Percentiles rank a stretch among this genome's conserved stretches.
Conservation (phyloP, 2,329 filamentous ascomycete genomes). For the Fusarium sp. region DNA sequence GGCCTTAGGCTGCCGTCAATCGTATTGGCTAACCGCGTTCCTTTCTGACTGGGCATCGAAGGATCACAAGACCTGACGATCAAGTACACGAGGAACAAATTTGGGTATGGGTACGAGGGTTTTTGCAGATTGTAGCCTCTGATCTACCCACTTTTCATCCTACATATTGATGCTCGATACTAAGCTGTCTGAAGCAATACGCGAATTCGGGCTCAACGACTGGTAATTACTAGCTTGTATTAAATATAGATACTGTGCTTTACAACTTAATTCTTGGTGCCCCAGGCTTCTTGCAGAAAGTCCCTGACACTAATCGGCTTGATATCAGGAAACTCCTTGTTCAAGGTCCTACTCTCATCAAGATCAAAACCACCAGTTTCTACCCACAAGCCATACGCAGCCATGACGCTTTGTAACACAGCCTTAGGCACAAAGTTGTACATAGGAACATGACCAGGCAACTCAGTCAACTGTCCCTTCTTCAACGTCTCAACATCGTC, state of each 20-base stretch:
- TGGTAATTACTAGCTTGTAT: not conserved
- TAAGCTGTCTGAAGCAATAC: not conserved
- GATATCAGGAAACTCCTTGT: constrained; percentile 1
- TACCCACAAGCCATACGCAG: not conserved
- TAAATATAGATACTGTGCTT: too few relatives aligned
- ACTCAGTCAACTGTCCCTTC: constrained; percentile 9
- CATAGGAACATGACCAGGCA: not conserved
- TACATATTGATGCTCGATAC: not conserved
- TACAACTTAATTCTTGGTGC: not conserved
- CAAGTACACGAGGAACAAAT: not conserved
- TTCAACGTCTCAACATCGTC: not conserved
- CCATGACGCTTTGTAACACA: not conserved
- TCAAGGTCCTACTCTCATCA: not conserved
- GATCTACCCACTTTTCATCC: not conserved
- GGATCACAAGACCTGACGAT: not conserved
- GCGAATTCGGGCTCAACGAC: fast-evolving
- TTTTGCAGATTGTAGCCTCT: too few relatives aligned
- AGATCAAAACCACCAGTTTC: constrained; percentile 1
- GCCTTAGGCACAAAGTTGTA: constrained; percentile 5
- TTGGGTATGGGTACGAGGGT: not conserved
- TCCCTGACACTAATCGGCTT: not conserved
- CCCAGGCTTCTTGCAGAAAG: not conserved
- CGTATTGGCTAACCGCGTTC: not conserved
- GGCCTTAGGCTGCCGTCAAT: not conserved
- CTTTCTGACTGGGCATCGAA: not conserved